phyloP scores from a whole-genome alignment of 139 green algal genomes.

The Nannochloris sp. region DNA sequence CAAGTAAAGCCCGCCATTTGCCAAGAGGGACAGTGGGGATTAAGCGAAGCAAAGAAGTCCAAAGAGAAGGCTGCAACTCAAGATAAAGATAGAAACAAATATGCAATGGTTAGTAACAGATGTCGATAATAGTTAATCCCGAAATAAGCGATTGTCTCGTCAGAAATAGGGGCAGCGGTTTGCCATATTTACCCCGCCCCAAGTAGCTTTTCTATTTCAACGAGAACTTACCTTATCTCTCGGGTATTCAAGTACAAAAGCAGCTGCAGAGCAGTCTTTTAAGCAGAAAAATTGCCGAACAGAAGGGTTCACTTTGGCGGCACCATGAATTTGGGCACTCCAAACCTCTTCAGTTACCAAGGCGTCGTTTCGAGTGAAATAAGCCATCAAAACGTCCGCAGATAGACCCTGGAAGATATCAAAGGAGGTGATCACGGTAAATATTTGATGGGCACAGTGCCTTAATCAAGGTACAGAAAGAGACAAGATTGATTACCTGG shows the following conservation, averaged over 20 bases:
- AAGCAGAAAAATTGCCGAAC: not conserved
- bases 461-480: no score
- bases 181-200: no score
- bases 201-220: no score
- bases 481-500: no score
- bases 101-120: no score
- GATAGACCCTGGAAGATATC: not conserved
- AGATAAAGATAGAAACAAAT: constrained; percentile 2
- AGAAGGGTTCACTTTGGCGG: not conserved
- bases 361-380: not conserved
- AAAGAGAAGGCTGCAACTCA: not conserved
- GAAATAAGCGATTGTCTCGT: no score
- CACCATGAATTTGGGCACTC: not conserved
- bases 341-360: not conserved
- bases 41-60: not conserved
- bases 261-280: not conserved
- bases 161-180: no score
- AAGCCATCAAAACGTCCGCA: not conserved
- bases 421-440: no score
- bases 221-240: not conserved
- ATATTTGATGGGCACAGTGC: no score
- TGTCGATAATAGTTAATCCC: not conserved
- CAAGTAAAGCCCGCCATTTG: not conserved
- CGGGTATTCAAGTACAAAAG: not conserved
- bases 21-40: not conserved